Percentiles rank a stretch among this genome's conserved stretches.
phyloP scores from a whole-genome alignment of 192 early-diverging fungal species.

The Glomus cerebriforme region DNA sequence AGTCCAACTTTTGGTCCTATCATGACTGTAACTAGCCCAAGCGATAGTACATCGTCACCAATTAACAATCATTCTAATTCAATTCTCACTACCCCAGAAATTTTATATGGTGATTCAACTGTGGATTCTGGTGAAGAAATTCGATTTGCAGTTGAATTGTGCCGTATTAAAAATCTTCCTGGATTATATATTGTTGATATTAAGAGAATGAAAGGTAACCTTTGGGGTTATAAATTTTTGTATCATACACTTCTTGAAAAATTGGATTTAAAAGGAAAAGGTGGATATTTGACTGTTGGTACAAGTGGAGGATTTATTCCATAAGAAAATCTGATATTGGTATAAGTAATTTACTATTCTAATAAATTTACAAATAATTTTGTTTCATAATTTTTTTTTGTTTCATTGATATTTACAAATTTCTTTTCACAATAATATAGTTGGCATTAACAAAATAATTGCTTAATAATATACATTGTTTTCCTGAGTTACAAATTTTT shows the following conservation, averaged over 20 bases:
- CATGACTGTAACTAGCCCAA: slow-evolving; percentile 29
- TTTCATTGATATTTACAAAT: not conserved
- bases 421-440: not conserved
- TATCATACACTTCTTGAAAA: slow-evolving; percentile 60
- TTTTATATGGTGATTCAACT: slow-evolving; percentile 55
- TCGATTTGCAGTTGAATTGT: slow-evolving; percentile 85
- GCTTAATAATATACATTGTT: not conserved
- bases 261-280: slow-evolving; percentile 50
- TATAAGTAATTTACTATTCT: not conserved
- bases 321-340: not conserved
- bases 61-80: slow-evolving; percentile 25
- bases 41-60: slow-evolving; percentile 33
- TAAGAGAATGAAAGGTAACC: slow-evolving; percentile 70
- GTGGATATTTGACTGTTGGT: slow-evolving; percentile 45
- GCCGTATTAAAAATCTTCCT: slow-evolving; percentile 87
- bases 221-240: slow-evolving; percentile 79
- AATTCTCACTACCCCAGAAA: slow-evolving; percentile 31
- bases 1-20: slow-evolving; percentile 13
- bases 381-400: not conserved
- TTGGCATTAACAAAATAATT: not conserved
- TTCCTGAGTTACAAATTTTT: not conserved
- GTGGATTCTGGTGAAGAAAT: slow-evolving; percentile 79
- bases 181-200: slow-evolving; percentile 76
- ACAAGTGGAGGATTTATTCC: slow-evolving; percentile 29
- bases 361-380: not conserved